Conservation (phyloP, 202 grass and related monocot species). For the Bolboschoenoplectus hybrid region DNA sequence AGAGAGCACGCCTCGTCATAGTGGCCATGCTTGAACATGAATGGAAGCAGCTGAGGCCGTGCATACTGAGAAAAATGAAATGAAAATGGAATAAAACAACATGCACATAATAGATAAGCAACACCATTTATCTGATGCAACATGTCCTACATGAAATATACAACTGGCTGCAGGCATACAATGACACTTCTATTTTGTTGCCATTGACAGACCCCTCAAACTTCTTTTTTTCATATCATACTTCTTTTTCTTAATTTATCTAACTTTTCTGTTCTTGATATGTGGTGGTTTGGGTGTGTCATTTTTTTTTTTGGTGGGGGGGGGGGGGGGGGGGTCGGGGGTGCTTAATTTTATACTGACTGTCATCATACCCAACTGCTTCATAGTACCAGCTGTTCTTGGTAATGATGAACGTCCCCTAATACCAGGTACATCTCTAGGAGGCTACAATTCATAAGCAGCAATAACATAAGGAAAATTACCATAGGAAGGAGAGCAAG, state of each 20-base stretch:
- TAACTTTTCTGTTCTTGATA: no score
- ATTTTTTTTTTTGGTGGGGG: neutral
- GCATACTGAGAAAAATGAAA: slow-evolving; percentile 65
- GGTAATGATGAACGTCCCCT: neutral
- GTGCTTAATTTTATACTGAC: neutral
- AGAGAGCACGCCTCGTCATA: slow-evolving; percentile 83
- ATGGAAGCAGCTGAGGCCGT: slow-evolving; percentile 70
- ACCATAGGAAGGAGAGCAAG: neutral
- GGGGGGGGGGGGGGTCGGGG: neutral
- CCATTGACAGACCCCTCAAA: neutral
- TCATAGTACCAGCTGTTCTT: slow-evolving; percentile 9
- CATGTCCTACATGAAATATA: neutral
- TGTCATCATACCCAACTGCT: neutral
- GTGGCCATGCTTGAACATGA: slow-evolving; percentile 97
- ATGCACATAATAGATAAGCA: neutral
- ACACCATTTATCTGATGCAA: neutral
- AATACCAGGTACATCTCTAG: neutral
- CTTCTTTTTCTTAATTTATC: neutral
- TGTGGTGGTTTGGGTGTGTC: no score
- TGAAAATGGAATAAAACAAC: slow-evolving; percentile 28
- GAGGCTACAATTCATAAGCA: neutral
- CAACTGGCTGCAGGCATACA: slow-evolving; percentile 6
- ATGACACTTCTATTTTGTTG: slow-evolving; percentile 1
- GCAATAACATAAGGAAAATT: neutral
- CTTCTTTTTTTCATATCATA: neutral